Evolutionary conservation across 2,329 filamentous ascomycete species (phyloP), one percentile per base, ranked within the genome.

Genomic region (Fonsecaea nubica): DNA sequence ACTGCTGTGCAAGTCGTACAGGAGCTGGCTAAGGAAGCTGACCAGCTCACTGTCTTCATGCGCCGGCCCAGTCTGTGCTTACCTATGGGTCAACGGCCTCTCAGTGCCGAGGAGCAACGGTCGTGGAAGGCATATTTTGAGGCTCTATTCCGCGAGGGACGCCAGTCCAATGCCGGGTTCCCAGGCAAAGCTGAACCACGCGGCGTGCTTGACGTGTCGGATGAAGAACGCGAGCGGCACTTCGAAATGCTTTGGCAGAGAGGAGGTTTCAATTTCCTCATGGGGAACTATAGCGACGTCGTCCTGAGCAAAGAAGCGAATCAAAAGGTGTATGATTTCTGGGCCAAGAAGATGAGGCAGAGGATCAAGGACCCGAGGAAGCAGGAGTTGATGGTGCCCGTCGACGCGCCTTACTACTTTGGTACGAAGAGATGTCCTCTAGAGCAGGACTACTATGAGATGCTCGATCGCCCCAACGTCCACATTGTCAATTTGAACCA

Each of bases 1-100:
- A 86, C 87, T 0, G 88, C 87, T 0, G 84, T 90, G 1, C 88
- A 90, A 71, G 84, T 89, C 54, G 82, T 84, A 0, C 88, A 91
- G 69, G 87, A 86, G 58, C 85, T 84, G 74, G 85, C 82, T 2
- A 84, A 84, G 3, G 75, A 81, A 9, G 86, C 83, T 0, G 81
- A 79, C 3, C 76, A 83, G 1, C 71, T 91, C 12, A 82, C 77
- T 5, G 72, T 77, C 2, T 78, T 90, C 75, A 87, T 90, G 72
- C 83, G 89, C 10, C 90, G 87, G 0, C 89, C 89, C 0, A 91
- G 90, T 70, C 76, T 88, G 5, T 86, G 85, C 1, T 72, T 90
- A 1, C 87, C 87, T 0, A 89, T 91, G 86, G 78, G 81, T 1
- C 82, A 85, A 65, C 77, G 78, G 2, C 62, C 77, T 0, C 74